These are phyloP conservation scores for Colletotrichum lupini DNA, from an alignment of 2,329 filamentous ascomycete genomes.

Conservation along the genomic window DNA sequence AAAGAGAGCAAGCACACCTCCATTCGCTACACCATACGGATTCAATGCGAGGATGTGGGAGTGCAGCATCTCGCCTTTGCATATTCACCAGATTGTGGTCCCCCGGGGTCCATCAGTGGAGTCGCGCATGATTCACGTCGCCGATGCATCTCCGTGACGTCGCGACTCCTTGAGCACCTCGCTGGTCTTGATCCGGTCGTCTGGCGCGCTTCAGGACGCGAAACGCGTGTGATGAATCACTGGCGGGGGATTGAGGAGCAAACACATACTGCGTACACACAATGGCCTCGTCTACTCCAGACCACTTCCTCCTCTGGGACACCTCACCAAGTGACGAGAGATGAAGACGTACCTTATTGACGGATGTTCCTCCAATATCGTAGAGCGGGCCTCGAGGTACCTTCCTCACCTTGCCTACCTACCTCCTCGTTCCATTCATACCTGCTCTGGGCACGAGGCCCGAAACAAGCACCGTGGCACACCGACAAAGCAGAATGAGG, in stretches of 20 bases:
- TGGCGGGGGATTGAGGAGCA: background rate
- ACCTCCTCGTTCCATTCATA: background rate
- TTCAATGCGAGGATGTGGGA: background rate
- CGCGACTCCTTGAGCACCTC: slow-evolving; percentile 25
- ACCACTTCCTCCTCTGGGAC: background rate
- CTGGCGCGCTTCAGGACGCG: slow-evolving; percentile 30
- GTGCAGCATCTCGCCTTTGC: slow-evolving; percentile 17
- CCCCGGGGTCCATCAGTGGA: slow-evolving; percentile 19
- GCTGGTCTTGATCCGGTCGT: slow-evolving; percentile 13
- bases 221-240: slow-evolving; percentile 28
- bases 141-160: slow-evolving; percentile 28
- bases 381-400: background rate
- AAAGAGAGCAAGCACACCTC: too few relatives aligned
- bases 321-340: background rate
- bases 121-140: slow-evolving; percentile 31
- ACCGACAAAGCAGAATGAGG: slow-evolving; percentile 24
- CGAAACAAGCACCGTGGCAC: slow-evolving; percentile 30
- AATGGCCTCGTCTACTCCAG: slow-evolving; percentile 5
- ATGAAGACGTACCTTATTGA: background rate
- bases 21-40: too few relatives aligned
- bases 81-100: background rate
- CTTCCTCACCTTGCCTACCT: background rate
- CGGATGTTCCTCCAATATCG: background rate
- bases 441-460: background rate
- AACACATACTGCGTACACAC: background rate